Base-by-base conservation (phyloP, 768 basidiomycete species). In the Ramaria sp. region DNA sequence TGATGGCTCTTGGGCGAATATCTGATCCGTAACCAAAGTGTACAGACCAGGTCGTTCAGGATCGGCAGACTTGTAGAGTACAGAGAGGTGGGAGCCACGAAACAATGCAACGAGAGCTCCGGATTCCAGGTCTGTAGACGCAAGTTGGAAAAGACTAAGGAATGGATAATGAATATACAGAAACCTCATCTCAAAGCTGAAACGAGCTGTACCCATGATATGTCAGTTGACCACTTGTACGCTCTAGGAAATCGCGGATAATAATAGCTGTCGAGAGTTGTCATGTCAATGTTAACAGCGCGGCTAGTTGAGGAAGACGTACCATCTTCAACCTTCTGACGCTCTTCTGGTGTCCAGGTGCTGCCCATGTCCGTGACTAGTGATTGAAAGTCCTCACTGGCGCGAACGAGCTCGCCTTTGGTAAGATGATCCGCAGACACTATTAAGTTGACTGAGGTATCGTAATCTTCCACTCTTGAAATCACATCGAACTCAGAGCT, bases 41-140 rank as follows among this genome's bases (percentile, higher is more conserved):
- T 90, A 94, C 7, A 96, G 72, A 4, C 80, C 76, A 22, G 50
- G 60, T 20, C 43, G 27, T 53, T 53, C 60, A 61, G 24, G 60
- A 55, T 37, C 11, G 52, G 75, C 66, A 59, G 73, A 70, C 59
- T 86, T 89, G 73, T 91, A 88, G 1, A 96, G 73, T 9, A 95
- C 92, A 0, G 86, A 85, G 13, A 96, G 81, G 66, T 95, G 93
- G 0, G 90, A 91, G 69, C 82, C 91, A 53, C 93, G 82, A 75
- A 93, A 95, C 59, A 94, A 80, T 0, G 92, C 91, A n/a, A 86
- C 84, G 54, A 93, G 79, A 1, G 80, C 73, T 2, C 80, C 77
- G 0, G 75, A 73, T 13, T 68, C 54, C 33, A 80, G 64, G 15
- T 31, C 51, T 3, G 68, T 63, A 7, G 74, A 67, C 0, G 86